Percentiles rank a stretch among this genome's conserved stretches.
phyloP scores from a whole-genome alignment of 2,329 filamentous ascomycete species.

The Phialemonium atrogriseum region DNA sequence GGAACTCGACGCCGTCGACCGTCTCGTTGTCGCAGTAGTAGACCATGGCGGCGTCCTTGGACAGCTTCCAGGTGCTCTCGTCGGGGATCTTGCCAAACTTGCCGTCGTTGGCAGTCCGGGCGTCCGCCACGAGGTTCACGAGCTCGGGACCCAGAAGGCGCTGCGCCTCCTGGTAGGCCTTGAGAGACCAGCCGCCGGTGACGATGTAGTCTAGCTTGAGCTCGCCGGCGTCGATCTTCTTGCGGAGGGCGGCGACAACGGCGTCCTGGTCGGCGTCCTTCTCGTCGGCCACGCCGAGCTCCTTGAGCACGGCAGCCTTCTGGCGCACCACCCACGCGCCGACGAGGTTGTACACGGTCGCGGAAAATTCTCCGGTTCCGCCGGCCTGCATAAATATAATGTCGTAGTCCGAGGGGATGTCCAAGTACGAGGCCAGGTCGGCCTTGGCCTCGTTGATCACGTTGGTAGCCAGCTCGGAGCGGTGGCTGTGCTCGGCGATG shows the following conservation, averaged over 20 bases:
- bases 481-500: conserved; percentile 84
- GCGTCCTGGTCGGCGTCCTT: conserved; percentile 44
- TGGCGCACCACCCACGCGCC: conserved; percentile 71
- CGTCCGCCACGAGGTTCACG: conserved; percentile 72
- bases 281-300: conserved; percentile 36
- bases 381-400: conserved; percentile 83
- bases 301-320: conserved; percentile 48
- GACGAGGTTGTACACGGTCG: conserved; percentile 76
- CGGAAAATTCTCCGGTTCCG: conserved; percentile 78
- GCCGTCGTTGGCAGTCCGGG: conserved; percentile 56
- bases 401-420: conserved; percentile 81
- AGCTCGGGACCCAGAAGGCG: conserved; percentile 69
- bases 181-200: conserved; percentile 84
- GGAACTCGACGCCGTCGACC: conserved; percentile 88
- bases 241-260: conserved; percentile 50
- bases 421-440: conserved; percentile 63
- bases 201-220: conserved; percentile 84
- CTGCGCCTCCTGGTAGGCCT: conserved; percentile 76
- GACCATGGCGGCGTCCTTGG: conserved; percentile 60
- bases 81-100: conserved; percentile 83
- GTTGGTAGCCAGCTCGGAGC: conserved; percentile 66
- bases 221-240: conserved; percentile 57
- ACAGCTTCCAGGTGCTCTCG: conserved; percentile 68
- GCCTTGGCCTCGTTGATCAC: conserved; percentile 75
- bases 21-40: conserved; percentile 96